phyloP scores from a whole-genome alignment of 768 basidiomycete genomes.

The Macrolepiota fuliginosa region DNA sequence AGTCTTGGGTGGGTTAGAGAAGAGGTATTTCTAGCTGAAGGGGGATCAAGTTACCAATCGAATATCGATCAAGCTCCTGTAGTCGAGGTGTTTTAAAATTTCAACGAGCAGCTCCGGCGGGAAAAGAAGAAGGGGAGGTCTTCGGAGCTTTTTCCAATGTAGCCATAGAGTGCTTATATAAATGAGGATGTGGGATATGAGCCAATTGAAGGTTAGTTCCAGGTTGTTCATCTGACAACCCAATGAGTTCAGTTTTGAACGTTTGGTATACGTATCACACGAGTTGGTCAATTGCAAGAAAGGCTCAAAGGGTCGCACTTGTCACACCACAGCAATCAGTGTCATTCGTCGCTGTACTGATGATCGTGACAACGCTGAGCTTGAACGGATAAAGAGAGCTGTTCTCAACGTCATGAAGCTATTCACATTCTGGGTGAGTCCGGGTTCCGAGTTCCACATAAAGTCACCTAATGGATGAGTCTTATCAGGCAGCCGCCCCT shows the following conservation, averaged over 20 bases:
- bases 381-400: not conserved
- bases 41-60: not conserved
- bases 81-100: not conserved
- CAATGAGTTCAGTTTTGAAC: too few relatives aligned
- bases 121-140: not conserved
- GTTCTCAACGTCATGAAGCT: not conserved
- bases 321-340: not conserved
- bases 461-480: too few relatives aligned
- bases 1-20: not conserved
- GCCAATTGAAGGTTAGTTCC: not conserved
- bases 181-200: not conserved
- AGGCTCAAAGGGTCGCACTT: not conserved
- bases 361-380: not conserved
- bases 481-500: too few relatives aligned
- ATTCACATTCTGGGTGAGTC: not conserved
- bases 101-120: not conserved
- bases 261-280: too few relatives aligned
- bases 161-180: not conserved
- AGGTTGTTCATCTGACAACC: too few relatives aligned
- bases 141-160: not conserved
- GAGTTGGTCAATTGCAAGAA: not conserved
- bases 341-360: not conserved
- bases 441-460: too few relatives aligned
- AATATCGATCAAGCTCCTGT: not conserved
- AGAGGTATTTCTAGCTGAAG: not conserved